phyloP scores from a whole-genome alignment of 345 rosid genomes.

The Sisymbrium irio region DNA sequence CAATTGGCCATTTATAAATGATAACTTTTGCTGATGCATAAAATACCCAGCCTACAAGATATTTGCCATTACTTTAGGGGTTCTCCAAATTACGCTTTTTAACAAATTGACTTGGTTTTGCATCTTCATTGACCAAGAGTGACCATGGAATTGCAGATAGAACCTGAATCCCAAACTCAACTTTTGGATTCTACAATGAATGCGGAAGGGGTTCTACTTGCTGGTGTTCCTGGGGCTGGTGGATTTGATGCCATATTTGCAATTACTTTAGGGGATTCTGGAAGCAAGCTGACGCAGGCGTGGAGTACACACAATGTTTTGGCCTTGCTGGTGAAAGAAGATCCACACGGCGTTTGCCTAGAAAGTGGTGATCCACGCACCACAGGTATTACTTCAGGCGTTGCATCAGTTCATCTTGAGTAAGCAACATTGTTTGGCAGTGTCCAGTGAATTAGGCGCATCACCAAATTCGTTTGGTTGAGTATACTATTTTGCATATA shows the following conservation, averaged over 20 bases:
- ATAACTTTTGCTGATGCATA: constrained; percentile 9
- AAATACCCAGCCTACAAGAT: background rate
- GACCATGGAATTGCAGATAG: constrained; percentile 62
- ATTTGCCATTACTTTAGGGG: background rate
- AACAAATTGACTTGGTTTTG: background rate
- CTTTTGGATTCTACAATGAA: constrained; percentile 80
- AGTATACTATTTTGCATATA: constrained; percentile 38
- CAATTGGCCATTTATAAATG: constrained; percentile 2
- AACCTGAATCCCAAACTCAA: constrained; percentile 75
- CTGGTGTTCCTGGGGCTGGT: constrained; percentile 98
- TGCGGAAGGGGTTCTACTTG: constrained; percentile 83
- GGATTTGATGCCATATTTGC: constrained; percentile 94
- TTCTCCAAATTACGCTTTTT: background rate
- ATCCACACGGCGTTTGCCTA: constrained; percentile 76
- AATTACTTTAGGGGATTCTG: constrained; percentile 64
- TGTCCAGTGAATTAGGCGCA: constrained; percentile 21
- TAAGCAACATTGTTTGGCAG: constrained; percentile 35
- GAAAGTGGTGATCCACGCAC: constrained; percentile 81
- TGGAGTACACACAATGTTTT: constrained; percentile 78
- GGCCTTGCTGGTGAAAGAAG: constrained; percentile 88
- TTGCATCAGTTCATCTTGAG: constrained; percentile 53
- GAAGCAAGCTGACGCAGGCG: constrained; percentile 47
- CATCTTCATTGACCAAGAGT: constrained; percentile 14
- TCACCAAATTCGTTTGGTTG: constrained; percentile 26
- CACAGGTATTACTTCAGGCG: constrained; percentile 51